A percentile compares a stretch with the other conserved stretches of the same genome.
These are phyloP conservation scores for Eucalyptus virginea DNA, from an alignment of 345 rosid species.

Conservation along the genomic window DNA sequence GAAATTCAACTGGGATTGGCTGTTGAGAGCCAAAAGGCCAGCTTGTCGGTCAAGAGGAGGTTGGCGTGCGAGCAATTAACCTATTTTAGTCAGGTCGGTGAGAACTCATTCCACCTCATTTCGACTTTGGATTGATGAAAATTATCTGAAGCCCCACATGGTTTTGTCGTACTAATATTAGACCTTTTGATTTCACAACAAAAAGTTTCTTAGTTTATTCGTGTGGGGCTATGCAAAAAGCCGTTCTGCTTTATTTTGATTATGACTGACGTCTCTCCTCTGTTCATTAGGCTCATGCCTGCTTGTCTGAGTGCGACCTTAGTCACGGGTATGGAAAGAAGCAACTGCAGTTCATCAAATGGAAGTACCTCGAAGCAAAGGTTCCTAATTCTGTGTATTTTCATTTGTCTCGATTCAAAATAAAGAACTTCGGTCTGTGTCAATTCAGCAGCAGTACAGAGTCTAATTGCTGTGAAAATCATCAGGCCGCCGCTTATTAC, in stretches of 20 bases:
- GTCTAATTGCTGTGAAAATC: background rate
- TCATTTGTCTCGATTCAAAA: background rate
- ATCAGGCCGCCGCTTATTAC: slow-evolving; percentile 87
- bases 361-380: slow-evolving; percentile 95
- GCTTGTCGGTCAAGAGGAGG: slow-evolving; percentile 82
- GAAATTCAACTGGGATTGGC: slow-evolving; percentile 96
- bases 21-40: slow-evolving; percentile 79
- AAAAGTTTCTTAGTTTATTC: background rate
- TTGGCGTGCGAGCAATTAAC: slow-evolving; percentile 82
- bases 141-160: background rate
- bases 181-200: background rate
- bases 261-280: background rate
- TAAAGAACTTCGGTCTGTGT: background rate
- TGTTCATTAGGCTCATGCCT: slow-evolving; percentile 45
- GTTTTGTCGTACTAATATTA: background rate
- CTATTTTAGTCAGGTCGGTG: slow-evolving; percentile 59
- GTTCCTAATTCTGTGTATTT: slow-evolving; percentile 6
- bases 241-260: background rate
- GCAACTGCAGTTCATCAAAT: slow-evolving; percentile 67
- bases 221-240: background rate
- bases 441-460: background rate
- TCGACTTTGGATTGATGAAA: background rate
- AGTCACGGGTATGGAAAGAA: slow-evolving; percentile 46
- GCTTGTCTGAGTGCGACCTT: slow-evolving; percentile 46
- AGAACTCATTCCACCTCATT: background rate